These are phyloP conservation scores for Erigeron philadelphicus DNA, from an alignment of 140 eudicot species.

Conservation along the genomic window DNA sequence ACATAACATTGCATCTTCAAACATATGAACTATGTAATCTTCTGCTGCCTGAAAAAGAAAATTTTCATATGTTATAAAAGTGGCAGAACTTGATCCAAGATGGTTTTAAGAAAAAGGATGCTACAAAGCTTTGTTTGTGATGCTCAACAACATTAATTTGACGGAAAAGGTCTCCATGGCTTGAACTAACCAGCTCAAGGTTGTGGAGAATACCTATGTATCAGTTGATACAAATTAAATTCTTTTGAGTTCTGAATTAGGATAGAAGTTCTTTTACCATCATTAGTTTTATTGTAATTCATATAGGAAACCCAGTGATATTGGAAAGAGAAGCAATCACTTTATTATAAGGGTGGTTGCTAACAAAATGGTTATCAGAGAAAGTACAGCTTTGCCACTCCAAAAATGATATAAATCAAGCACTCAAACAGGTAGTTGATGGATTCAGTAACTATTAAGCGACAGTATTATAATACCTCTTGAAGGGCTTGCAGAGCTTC, in stretches of 20 bases:
- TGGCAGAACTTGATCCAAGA: slow-evolving; percentile 1
- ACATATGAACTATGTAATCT: slow-evolving; percentile 55
- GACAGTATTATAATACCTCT: slow-evolving; percentile 43
- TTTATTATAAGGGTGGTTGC: background rate
- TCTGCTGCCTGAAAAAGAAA: slow-evolving; percentile 76
- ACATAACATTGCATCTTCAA: slow-evolving; percentile 81
- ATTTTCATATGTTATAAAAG: background rate
- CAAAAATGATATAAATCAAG: background rate
- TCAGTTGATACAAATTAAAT: background rate
- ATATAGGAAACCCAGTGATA: background rate
- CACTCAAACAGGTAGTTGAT: background rate
- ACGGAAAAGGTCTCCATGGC: background rate
- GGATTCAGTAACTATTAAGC: background rate
- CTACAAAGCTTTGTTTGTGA: background rate
- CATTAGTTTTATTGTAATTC: background rate
- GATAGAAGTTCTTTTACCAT: background rate
- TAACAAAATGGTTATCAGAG: background rate
- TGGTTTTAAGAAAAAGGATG: background rate
- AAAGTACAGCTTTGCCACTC: background rate
- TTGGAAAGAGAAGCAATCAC: background rate
- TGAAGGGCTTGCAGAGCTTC: slow-evolving; percentile 71
- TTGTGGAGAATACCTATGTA: background rate
- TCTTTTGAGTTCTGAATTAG: background rate
- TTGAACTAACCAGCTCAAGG: slow-evolving; percentile 2
- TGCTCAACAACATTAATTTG: background rate